Evolutionary conservation across 202 grass and related monocot genomes (phyloP).

Genomic region (Carex sylvatica): DNA sequence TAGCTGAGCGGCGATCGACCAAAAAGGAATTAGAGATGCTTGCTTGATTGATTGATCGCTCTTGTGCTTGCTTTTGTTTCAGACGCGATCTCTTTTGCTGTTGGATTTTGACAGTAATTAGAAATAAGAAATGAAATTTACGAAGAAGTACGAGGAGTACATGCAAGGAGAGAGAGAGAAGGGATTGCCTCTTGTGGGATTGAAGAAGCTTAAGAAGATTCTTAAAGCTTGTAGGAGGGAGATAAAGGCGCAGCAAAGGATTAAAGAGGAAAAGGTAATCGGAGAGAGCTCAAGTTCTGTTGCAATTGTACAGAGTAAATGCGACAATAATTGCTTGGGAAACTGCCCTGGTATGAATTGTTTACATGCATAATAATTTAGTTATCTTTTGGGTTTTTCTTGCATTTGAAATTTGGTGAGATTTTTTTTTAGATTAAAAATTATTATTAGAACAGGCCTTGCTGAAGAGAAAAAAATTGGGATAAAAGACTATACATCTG

Average conservation of each 20-base stretch:
- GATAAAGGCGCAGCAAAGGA: background rate
- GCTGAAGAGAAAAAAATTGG: background rate
- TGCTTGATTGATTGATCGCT: background rate
- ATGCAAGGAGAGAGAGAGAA: constrained; percentile 47
- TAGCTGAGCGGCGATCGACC: background rate
- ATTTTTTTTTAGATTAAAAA: background rate
- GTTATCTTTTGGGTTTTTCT: background rate
- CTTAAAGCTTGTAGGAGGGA: constrained; percentile 62
- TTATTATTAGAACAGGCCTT: background rate
- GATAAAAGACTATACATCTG: background rate
- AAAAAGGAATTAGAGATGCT: background rate
- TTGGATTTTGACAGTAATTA: too few species aligned
- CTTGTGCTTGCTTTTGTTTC: background rate
- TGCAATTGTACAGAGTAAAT: constrained; percentile 9
- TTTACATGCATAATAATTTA: background rate
- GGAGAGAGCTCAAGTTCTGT: background rate
- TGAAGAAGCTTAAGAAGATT: constrained; percentile 89
- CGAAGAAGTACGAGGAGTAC: constrained; percentile 78
- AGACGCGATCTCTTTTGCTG: background rate
- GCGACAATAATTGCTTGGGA: constrained; percentile 32
- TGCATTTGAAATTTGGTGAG: background rate
- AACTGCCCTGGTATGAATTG: constrained; percentile 38
- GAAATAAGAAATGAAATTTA: constrained; percentile 57
- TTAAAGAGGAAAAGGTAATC: background rate
- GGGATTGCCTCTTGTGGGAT: constrained; percentile 61